A percentile compares a stretch with the other conserved stretches of the same genome.
Conservation (phyloP, 805 yeast genomes). For the Ogataea haglerorum region DNA sequence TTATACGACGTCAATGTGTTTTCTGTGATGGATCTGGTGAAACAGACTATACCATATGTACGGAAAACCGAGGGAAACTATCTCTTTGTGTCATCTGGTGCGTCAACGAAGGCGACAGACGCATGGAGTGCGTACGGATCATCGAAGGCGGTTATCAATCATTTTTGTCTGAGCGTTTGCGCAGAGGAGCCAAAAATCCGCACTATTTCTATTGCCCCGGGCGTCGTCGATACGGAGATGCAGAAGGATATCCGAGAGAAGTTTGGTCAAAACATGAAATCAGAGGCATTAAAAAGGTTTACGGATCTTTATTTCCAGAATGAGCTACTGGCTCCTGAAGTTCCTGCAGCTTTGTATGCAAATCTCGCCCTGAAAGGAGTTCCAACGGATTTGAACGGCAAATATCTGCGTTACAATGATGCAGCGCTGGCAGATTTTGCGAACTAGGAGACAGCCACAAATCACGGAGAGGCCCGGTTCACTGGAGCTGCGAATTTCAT, state of each 20-base stretch:
- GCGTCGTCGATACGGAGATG: slow-evolving; percentile 91
- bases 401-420: slow-evolving; percentile 62
- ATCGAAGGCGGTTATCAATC: slow-evolving; percentile 88
- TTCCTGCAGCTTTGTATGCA: slow-evolving; percentile 70
- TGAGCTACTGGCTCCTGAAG: slow-evolving; percentile 60
- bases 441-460: not conserved
- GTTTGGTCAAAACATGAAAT: slow-evolving; percentile 58
- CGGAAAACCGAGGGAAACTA: slow-evolving; percentile 55
- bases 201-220: slow-evolving; percentile 82
- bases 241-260: slow-evolving; percentile 72
- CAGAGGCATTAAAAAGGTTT: slow-evolving; percentile 58
- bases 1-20: slow-evolving; percentile 77
- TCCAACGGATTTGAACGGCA: slow-evolving; percentile 57
- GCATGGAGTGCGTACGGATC: slow-evolving; percentile 94
- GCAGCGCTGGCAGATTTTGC: slow-evolving; percentile 18
- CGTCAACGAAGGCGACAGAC: slow-evolving; percentile 57
- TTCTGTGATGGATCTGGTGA: slow-evolving; percentile 61
- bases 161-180: slow-evolving; percentile 62
- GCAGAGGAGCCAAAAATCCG: slow-evolving; percentile 60
- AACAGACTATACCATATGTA: slow-evolving; percentile 55
- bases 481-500: not conserved
- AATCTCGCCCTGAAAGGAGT: slow-evolving; percentile 63
- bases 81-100: slow-evolving; percentile 88
- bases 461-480: not conserved
- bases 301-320: slow-evolving; percentile 55